Percentiles rank a stretch among this genome's conserved stretches.
Conservation (phyloP, 2,329 filamentous ascomycete genomes). For the Juglanconis sp. region DNA sequence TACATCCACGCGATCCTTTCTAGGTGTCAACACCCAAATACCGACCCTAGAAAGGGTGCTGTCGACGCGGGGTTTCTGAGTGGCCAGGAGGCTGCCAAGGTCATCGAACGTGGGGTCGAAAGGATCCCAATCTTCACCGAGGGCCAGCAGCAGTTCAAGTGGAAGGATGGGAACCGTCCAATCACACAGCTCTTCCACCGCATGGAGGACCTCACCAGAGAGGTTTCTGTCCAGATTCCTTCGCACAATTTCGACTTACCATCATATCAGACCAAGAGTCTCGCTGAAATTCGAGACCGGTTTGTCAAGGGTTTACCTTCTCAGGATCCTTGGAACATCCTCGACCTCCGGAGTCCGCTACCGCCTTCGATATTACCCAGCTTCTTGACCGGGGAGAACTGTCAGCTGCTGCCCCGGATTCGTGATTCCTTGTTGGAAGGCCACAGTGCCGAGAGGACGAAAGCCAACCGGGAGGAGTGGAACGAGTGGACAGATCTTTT, state of each 20-base stretch:
- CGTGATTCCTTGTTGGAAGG: slow-evolving; percentile 37
- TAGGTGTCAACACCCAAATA: slow-evolving; percentile 15
- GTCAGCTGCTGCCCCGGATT: slow-evolving; percentile 27
- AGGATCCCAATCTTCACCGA: slow-evolving; percentile 23
- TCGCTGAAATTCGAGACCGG: slow-evolving; percentile 22
- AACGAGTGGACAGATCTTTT: slow-evolving; percentile 31
- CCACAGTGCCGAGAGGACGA: slow-evolving; percentile 25
- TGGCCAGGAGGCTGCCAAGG: slow-evolving; percentile 12
- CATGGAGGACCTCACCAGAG: slow-evolving; percentile 26
- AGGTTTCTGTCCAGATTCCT: slow-evolving; percentile 27
- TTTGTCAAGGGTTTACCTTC: slow-evolving; percentile 17
- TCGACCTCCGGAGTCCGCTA: slow-evolving; percentile 27
- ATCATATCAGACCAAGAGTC: slow-evolving; percentile 23
- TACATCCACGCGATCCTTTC: slow-evolving; percentile 17
- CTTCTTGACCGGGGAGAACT: slow-evolving; percentile 28
- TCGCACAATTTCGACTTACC: slow-evolving; percentile 23
- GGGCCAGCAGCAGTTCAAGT: slow-evolving; percentile 25
- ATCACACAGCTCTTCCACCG: slow-evolving; percentile 26
- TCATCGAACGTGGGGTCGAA: slow-evolving; percentile 9
- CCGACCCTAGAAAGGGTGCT: slow-evolving; percentile 13
- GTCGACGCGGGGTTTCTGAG: slow-evolving; percentile 15
- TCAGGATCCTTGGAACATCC: slow-evolving; percentile 27
- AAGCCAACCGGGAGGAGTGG: slow-evolving; percentile 27
- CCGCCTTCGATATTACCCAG: slow-evolving; percentile 24
- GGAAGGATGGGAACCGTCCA: slow-evolving; percentile 22